Base-by-base conservation (phyloP, 345 rosid species). In the Aquilaria yunnanensis region DNA sequence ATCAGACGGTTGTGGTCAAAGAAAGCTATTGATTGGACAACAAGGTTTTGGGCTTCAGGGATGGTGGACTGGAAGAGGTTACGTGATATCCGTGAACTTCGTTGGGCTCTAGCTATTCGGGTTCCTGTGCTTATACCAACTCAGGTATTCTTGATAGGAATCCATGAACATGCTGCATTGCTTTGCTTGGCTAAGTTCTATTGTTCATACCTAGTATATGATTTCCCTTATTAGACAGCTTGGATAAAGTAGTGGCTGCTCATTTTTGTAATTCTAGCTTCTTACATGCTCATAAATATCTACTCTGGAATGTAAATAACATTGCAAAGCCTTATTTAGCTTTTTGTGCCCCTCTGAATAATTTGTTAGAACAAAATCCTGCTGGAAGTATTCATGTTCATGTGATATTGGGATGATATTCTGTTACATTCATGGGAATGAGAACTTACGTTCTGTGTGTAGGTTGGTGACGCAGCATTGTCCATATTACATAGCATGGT, bases 41-140 rank as follows among this genome's bases (percentile, higher is more conserved):
- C 97, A 54, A 88, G 88, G 70, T 94, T 91, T 74, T 83, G 91
- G 87, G 96, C 96, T 63, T 84, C 89, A 72, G 99, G 99, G 61
- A 91, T 94, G 96, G 63, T 76, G 57, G 99, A 94, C 66, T 88
- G 97, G 97, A 94, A 94, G 79, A 90, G 83, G 75, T 70, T 94
- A 70, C 89, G 88, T 67, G 97, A 94, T 78, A 91, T 94, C 60
- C 99, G 99, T 75, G 99, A 94, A 77, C 96, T 94, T 76, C 90
- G 97, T 32, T 94, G 99, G 99, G 96, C 91, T 47, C 84, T 90
- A 69, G 80, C 99, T 67, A 63, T 74, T 59, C 88, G 97, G 63
- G 96, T 94, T 74, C 96, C 99, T 63, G 99, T 94, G 67, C 93
- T 94, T 66, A 88, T 96, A 9, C 75, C 99, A 53, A 74, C 91